Conservation (phyloP, 305 asterid species). For the Fraxinus dipetala region DNA sequence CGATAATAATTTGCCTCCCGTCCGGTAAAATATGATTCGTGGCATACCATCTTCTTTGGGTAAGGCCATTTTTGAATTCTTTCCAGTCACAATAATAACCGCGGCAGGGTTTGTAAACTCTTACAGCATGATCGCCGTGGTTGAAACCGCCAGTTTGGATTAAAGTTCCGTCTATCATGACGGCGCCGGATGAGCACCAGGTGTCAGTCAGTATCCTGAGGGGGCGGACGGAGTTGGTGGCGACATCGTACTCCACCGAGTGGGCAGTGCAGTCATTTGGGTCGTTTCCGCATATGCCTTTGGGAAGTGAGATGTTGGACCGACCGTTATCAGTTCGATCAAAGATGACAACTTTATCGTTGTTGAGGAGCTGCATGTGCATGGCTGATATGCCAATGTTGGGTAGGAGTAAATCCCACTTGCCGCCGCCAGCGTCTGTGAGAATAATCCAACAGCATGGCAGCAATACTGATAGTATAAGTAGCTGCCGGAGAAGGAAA, state of each 20-base stretch:
- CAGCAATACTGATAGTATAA: not conserved
- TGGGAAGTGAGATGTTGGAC: slow-evolving; percentile 34
- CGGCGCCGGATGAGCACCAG: slow-evolving; percentile 36
- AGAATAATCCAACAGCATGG: not conserved
- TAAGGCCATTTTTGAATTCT: not conserved
- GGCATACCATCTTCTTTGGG: slow-evolving; percentile 18
- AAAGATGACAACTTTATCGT: slow-evolving; percentile 27
- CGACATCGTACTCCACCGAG: slow-evolving; percentile 30
- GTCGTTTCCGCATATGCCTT: slow-evolving; percentile 27
- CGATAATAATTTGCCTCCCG: slow-evolving; percentile 13
- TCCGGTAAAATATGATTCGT: slow-evolving; percentile 17
- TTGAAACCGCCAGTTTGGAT: slow-evolving; percentile 31
- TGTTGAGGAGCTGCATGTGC: slow-evolving; percentile 43
- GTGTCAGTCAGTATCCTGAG: slow-evolving; percentile 26
- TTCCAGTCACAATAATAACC: slow-evolving; percentile 23
- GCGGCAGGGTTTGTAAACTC: slow-evolving; percentile 21
- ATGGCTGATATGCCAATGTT: slow-evolving; percentile 37
- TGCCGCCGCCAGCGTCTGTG: slow-evolving; percentile 21
- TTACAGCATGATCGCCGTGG: slow-evolving; percentile 11
- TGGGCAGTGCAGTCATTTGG: slow-evolving; percentile 34
- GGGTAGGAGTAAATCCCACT: slow-evolving; percentile 25
- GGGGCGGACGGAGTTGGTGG: slow-evolving; percentile 32
- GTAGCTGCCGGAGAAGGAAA: not conserved
- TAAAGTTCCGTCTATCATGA: slow-evolving; percentile 21
- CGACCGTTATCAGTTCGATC: slow-evolving; percentile 31